Evolutionary conservation across 306 rosid genomes (phyloP).

Genomic region (apple (Malus domestica)): DNA sequence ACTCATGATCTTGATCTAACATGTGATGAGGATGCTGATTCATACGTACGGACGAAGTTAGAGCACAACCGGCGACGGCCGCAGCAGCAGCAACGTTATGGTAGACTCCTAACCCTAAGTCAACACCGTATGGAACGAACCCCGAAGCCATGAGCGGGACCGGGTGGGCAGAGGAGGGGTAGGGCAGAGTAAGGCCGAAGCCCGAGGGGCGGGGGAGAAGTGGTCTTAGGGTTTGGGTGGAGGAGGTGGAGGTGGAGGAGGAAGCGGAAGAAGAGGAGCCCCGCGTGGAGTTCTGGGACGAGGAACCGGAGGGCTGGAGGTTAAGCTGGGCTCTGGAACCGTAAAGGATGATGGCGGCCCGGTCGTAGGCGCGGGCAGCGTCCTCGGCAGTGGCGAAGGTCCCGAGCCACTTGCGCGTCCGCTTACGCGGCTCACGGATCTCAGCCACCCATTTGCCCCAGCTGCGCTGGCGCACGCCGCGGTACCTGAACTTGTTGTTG

Average conservation of each 20-base stretch:
- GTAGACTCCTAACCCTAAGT: background rate
- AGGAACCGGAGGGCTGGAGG: constrained; percentile 48
- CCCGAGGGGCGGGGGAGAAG: constrained; percentile 69
- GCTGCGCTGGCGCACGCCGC: constrained; percentile 88
- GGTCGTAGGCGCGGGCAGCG: constrained; percentile 91
- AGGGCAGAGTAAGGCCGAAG: constrained; percentile 11
- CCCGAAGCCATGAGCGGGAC: constrained; percentile 21
- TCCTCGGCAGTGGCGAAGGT: constrained; percentile 92
- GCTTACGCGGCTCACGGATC: constrained; percentile 91
- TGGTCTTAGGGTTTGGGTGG: constrained; percentile 62
- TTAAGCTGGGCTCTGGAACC: constrained; percentile 87
- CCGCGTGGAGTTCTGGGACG: constrained; percentile 25
- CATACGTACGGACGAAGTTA: background rate
- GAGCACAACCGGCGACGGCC: background rate
- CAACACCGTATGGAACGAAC: constrained; percentile 21
- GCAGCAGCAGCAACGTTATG: background rate
- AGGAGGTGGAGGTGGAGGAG: constrained; percentile 38
- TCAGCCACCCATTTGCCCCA: constrained; percentile 99
- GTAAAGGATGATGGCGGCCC: constrained; percentile 79
- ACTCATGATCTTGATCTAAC: background rate
- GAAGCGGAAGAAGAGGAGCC: constrained; percentile 18
- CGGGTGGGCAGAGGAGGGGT: constrained; percentile 20
- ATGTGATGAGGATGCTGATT: background rate
- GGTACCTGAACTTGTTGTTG: constrained; percentile 81
- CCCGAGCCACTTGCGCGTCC: constrained; percentile 92